Evolutionary conservation across 2,329 filamentous ascomycete species (phyloP).

Genomic region (Blumeria hordei): DNA sequence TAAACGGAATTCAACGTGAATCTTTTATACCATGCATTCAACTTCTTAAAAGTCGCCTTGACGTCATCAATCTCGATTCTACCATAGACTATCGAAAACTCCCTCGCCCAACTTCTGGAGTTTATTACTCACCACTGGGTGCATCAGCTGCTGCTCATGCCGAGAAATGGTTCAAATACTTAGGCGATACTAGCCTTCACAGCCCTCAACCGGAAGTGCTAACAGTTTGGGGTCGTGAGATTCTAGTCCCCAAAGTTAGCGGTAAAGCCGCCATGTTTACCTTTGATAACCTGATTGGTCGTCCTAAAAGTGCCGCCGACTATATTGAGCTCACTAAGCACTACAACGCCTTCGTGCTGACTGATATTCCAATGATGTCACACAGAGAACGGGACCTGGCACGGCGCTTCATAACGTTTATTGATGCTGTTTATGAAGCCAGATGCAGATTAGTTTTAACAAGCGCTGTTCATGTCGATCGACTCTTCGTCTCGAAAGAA

Average conservation of each 20-base stretch:
- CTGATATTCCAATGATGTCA: constrained; percentile 80
- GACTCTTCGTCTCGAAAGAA: constrained; percentile 59
- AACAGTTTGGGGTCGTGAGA: constrained; percentile 77
- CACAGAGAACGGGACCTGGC: constrained; percentile 68
- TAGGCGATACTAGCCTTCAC: constrained; percentile 61
- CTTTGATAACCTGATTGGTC: constrained; percentile 75
- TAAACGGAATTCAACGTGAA: constrained; percentile 88
- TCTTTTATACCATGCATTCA: constrained; percentile 92
- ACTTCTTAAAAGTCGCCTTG: constrained; percentile 60
- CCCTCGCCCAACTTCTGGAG: constrained; percentile 70
- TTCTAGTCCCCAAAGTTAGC: constrained; percentile 66
- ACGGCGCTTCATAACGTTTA: constrained; percentile 85
- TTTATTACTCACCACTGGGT: constrained; percentile 80
- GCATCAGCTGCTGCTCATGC: constrained; percentile 54
- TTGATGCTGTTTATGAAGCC: constrained; percentile 83
- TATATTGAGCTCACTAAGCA: constrained; percentile 77
- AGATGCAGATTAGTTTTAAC: constrained; percentile 91
- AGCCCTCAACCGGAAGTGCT: constrained; percentile 55
- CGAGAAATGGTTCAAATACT: constrained; percentile 85
- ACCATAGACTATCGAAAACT: constrained; percentile 95
- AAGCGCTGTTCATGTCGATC: constrained; percentile 57
- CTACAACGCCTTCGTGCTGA: constrained; percentile 84
- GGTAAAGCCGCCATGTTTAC: constrained; percentile 77
- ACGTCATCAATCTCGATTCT: constrained; percentile 85
- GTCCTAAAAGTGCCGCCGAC: constrained; percentile 77